Evolutionary conservation across 371 early-diverging fungal species (phyloP), one percentile per base, ranked within the genome.

Genomic region (Funneliformis caledonium): DNA sequence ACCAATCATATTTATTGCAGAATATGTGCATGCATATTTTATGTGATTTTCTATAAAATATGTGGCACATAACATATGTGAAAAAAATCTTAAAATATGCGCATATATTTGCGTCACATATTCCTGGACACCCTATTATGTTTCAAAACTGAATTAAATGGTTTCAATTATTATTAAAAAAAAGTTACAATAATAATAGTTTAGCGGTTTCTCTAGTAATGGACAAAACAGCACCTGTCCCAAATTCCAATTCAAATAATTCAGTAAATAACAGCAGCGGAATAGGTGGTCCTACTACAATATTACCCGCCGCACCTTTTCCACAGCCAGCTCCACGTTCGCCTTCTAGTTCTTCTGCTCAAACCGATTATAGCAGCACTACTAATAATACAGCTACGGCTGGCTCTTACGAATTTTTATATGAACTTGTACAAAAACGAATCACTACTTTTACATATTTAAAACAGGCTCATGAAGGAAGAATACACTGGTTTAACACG

Each of bases 391-490:
- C 42, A 50, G 33, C 68, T 62, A 26, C 79, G 1, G 42, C 79
- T n/a, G 22, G 75, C 10, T 45, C 48, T 26, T 86, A 86, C 76
- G 90, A 90, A 68, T 86, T 86, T 64, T 84, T 90, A 5, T 80
- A 84, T 45, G 93, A 93, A 72, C 85, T 92, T 42, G 89, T 93
- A 14, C 89, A 89, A 43, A 92, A 92, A 83, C 88, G 93, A 60
- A 88, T 91, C 26, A 88, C 90, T 11, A 93, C 93, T 11, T 88
- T 93, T 62, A 87, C 87, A 70, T 92, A 93, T 83, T 87, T 93
- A 45, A 83, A 90, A 64, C 87, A 85, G 47, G 86, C 87, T 14
- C 89, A 90, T 82, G 88, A 89, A 80, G 90, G 90, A 11, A 87
- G 81, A 59, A 88, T 89, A 2, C 88, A 89, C 70, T 90, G 88